Evolutionary conservation across 192 early-diverging fungal genomes (phyloP).

Genomic region (Geranomyces michiganensis): DNA sequence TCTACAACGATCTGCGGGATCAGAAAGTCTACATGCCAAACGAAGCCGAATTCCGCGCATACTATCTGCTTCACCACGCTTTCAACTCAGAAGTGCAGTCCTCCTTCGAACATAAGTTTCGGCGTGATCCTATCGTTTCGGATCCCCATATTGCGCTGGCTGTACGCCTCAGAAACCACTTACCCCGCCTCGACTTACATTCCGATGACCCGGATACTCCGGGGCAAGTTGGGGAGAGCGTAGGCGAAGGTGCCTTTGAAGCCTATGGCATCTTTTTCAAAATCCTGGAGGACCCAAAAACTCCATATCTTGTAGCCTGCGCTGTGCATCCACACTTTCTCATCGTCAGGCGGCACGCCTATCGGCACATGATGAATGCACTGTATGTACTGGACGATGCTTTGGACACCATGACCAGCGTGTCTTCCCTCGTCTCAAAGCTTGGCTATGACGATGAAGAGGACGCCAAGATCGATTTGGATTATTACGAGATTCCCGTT

Average conservation of each 20-base stretch:
- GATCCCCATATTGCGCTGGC: constrained; percentile 70
- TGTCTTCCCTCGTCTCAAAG: constrained; percentile 51
- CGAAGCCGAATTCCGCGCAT: constrained; percentile 90
- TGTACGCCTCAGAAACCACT: constrained; percentile 64
- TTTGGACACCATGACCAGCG: constrained; percentile 47
- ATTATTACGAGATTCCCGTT: constrained; percentile 41
- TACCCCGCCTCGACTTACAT: constrained; percentile 44
- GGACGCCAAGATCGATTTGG: constrained; percentile 43
- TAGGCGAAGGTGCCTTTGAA: constrained; percentile 51
- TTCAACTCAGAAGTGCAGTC: constrained; percentile 74
- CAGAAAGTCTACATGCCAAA: constrained; percentile 63
- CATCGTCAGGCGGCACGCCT: constrained; percentile 70
- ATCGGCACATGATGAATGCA: constrained; percentile 65
- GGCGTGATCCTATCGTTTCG: constrained; percentile 55
- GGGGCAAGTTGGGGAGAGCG: constrained; percentile 13
- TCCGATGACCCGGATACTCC: constrained; percentile 49
- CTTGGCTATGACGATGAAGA: constrained; percentile 65
- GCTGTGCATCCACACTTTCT: constrained; percentile 75
- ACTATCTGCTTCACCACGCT: constrained; percentile 77
- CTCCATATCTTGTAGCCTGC: constrained; percentile 78
- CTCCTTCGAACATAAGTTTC: constrained; percentile 62
- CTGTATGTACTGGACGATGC: constrained; percentile 62
- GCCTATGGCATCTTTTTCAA: constrained; percentile 77
- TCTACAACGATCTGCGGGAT: constrained; percentile 75
- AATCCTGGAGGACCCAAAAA: constrained; percentile 53